Evolutionary conservation across 805 yeast genomes (phyloP).

Genomic region (Candida manassasensis): DNA sequence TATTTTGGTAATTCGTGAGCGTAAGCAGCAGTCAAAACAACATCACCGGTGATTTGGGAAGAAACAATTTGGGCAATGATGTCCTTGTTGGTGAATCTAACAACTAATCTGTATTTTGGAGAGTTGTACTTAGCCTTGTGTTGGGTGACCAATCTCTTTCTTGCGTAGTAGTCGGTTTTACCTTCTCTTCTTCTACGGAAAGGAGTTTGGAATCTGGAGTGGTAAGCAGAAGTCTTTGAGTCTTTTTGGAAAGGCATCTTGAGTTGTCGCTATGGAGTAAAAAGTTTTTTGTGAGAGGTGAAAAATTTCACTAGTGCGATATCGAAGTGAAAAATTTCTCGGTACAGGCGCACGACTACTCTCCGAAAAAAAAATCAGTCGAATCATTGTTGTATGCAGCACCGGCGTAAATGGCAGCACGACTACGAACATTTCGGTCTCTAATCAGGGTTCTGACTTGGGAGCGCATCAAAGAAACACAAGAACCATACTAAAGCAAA

Average conservation of each 20-base stretch:
- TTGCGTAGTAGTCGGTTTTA: constrained; percentile 99
- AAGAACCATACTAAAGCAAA: too few relatives aligned
- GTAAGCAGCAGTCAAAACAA: constrained; percentile 96
- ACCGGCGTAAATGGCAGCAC: not conserved
- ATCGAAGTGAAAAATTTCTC: constrained; percentile 1
- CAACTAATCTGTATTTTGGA: constrained; percentile 99
- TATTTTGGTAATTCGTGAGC: constrained; percentile 97
- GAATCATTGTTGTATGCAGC: not conserved
- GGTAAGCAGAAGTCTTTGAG: constrained; percentile 87
- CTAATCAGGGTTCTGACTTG: too few relatives aligned
- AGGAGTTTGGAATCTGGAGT: constrained; percentile 99
- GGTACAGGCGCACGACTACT: not conserved
- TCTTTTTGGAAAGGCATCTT: constrained; percentile 75
- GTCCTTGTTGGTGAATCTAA: constrained; percentile 99
- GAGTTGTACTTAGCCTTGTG: constrained; percentile 99
- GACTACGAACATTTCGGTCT: not conserved
- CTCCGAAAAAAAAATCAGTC: not conserved
- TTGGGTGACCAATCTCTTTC: constrained; percentile 99
- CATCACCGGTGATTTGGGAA: constrained; percentile 95
- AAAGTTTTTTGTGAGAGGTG: not conserved
- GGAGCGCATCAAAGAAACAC: too few relatives aligned
- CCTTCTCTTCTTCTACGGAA: constrained; percentile 99
- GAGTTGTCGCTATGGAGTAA: too few relatives aligned
- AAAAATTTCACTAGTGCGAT: not conserved
- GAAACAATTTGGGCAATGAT: constrained; percentile 97